A percentile compares a stretch with the other conserved stretches of the same genome.
phyloP scores from a whole-genome alignment of 257 asterid species.

The Mitragyna speciosa region DNA sequence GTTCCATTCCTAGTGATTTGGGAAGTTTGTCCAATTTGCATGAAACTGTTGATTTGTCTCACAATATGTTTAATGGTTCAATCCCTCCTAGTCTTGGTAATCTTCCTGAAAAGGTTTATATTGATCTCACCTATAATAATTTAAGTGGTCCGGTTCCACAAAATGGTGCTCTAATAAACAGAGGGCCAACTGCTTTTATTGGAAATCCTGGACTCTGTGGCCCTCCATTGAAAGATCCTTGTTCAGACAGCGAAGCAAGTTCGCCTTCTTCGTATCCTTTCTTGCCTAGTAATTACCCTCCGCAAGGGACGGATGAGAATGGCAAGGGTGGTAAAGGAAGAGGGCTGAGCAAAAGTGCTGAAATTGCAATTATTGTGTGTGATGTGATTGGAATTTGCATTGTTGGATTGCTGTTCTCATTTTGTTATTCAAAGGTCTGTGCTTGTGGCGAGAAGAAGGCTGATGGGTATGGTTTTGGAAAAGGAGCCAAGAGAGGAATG shows the following conservation, averaged over 20 bases:
- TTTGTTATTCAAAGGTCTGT: slow-evolving; percentile 61
- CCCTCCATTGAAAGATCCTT: slow-evolving; percentile 69
- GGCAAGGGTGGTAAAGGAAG: slow-evolving; percentile 30
- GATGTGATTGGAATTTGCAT: slow-evolving; percentile 77
- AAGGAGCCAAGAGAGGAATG: slow-evolving; percentile 51
- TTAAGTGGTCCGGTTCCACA: slow-evolving; percentile 88
- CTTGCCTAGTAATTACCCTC: slow-evolving; percentile 57
- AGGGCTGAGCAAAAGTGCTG: slow-evolving; percentile 58
- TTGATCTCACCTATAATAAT: slow-evolving; percentile 72
- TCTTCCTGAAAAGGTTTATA: slow-evolving; percentile 82
- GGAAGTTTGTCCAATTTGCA: slow-evolving; percentile 62
- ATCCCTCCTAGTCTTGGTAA: slow-evolving; percentile 81
- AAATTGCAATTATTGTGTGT: slow-evolving; percentile 60
- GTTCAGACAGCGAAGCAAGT: slow-evolving; percentile 49
- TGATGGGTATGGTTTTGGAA: slow-evolving; percentile 51
- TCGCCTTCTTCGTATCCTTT: slow-evolving; percentile 60
- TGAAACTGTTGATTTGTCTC: slow-evolving; percentile 79
- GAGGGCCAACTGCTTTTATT: slow-evolving; percentile 96
- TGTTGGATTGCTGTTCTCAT: slow-evolving; percentile 68
- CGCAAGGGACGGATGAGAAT: slow-evolving; percentile 30
- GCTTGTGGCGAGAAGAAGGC: slow-evolving; percentile 46
- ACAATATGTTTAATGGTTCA: slow-evolving; percentile 64
- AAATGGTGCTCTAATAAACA: slow-evolving; percentile 70
- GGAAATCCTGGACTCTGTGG: slow-evolving; percentile 90
- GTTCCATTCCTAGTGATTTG: slow-evolving; percentile 65